A percentile compares a stretch with the other conserved stretches of the same genome.
phyloP scores from a whole-genome alignment of 352 stramenopile species.

The Globisporangium paddicum region DNA sequence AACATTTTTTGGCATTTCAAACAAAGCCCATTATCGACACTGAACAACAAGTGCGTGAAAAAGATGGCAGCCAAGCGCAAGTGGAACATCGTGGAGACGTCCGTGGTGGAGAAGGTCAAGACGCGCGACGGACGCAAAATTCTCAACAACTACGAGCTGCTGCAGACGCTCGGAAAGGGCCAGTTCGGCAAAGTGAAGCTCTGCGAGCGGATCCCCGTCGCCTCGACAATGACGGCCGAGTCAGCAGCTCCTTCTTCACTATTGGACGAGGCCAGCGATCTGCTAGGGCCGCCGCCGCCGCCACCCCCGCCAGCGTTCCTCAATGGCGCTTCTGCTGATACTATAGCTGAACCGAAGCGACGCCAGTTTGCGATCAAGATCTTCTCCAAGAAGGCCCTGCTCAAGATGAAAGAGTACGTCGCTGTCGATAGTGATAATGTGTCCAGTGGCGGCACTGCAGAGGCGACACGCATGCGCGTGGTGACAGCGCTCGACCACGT shows the following conservation, averaged over 20 bases:
- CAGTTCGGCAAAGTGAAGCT: constrained; percentile 86
- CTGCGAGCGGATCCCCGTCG: constrained; percentile 49
- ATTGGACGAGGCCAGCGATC: not conserved
- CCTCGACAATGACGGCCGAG: too few species aligned
- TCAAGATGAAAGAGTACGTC: constrained; percentile 78
- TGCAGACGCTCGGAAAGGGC: constrained; percentile 65
- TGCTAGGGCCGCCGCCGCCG: constrained; percentile 2
- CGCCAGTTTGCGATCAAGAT: constrained; percentile 83
- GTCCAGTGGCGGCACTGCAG: constrained; percentile 5
- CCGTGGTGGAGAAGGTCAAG: constrained; percentile 41
- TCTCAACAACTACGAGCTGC: constrained; percentile 80
- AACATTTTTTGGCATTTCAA: too few species aligned
- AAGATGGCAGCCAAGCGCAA: not conserved
- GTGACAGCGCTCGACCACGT: constrained; percentile 81
- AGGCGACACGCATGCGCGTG: constrained; percentile 44
- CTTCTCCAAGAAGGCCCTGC: constrained; percentile 71
- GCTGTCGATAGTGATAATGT: constrained; percentile 1
- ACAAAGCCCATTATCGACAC: too few species aligned
- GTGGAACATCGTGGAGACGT: constrained; percentile 76
- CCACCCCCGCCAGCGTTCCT: constrained; percentile 9
- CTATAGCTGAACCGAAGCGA: constrained; percentile 9
- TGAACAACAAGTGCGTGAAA: not conserved
- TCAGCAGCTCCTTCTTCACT: not conserved
- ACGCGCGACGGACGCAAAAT: constrained; percentile 39
- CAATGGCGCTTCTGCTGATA: not conserved